Evolutionary conservation across 495 filamentous ascomycete species (phyloP).

Genomic region (Cladorrhinum samala): DNA sequence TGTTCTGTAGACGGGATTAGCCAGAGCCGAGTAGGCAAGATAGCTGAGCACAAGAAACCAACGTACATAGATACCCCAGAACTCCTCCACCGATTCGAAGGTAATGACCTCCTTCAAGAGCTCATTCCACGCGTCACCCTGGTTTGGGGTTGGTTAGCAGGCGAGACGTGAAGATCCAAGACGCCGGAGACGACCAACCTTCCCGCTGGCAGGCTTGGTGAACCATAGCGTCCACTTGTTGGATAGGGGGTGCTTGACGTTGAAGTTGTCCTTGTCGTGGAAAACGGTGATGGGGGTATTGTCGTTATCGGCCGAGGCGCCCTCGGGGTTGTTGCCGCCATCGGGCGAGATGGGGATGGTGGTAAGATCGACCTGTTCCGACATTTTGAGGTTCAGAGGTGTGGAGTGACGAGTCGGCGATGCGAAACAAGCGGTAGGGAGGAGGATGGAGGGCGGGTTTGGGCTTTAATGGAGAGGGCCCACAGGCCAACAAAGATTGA

Average conservation of each 20-base stretch:
- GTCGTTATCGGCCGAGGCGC: slow-evolving; percentile 32
- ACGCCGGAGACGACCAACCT: slow-evolving; percentile 51
- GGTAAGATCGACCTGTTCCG: slow-evolving; percentile 50
- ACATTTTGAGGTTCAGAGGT: slow-evolving; percentile 29
- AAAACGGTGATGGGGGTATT: slow-evolving; percentile 87
- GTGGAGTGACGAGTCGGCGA: not conserved
- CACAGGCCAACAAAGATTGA: slow-evolving; percentile 11
- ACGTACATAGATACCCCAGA: slow-evolving; percentile 98
- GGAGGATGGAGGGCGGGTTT: slow-evolving; percentile 4
- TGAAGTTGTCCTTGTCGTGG: slow-evolving; percentile 96
- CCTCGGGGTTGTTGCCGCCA: slow-evolving; percentile 38
- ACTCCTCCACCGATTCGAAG: slow-evolving; percentile 97
- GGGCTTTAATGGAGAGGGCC: slow-evolving; percentile 4
- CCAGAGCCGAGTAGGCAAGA: not conserved
- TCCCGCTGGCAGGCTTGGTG: slow-evolving; percentile 95
- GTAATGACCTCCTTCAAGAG: slow-evolving; percentile 96
- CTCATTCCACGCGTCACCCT: slow-evolving; percentile 99
- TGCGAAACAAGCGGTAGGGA: slow-evolving; percentile 3
- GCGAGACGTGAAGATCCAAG: not conserved
- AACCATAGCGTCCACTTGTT: slow-evolving; percentile 99
- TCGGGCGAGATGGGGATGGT: slow-evolving; percentile 71
- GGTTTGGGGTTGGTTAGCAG: slow-evolving; percentile 14
- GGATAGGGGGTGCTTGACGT: slow-evolving; percentile 95
- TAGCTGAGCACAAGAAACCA: not conserved
- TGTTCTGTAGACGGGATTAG: slow-evolving; percentile 62